phyloP scores from a whole-genome alignment of 345 rosid genomes.

The Xanthoceras sorbifolium region DNA sequence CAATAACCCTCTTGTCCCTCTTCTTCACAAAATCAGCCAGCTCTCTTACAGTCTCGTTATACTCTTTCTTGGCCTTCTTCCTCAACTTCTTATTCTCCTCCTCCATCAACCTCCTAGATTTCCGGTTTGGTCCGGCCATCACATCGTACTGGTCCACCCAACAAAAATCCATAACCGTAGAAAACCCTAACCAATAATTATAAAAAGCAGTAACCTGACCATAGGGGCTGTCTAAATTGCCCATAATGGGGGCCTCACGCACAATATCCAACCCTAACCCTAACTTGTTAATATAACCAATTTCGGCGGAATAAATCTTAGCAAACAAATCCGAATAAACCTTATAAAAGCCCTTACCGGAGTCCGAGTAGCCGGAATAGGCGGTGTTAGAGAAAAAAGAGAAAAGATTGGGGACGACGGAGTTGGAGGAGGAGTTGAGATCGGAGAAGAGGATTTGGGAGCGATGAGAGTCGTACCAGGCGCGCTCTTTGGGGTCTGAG shows the following conservation, averaged over 20 bases:
- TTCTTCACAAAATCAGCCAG: conserved; percentile 87
- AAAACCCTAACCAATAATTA: conserved; percentile 78
- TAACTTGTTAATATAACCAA: conserved; percentile 57
- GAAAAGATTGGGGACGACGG: conserved; percentile 64
- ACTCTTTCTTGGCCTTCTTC: conserved; percentile 81
- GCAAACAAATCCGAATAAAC: conserved; percentile 74
- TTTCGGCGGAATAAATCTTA: conserved; percentile 60
- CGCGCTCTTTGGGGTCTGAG: conserved; percentile 87
- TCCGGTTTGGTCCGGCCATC: conserved; percentile 68
- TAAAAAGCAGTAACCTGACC: conserved; percentile 84
- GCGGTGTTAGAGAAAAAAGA: conserved; percentile 77
- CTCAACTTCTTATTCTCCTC: conserved; percentile 92
- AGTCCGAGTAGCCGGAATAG: conserved; percentile 65
- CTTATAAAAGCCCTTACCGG: conserved; percentile 81
- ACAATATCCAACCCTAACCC: conserved; percentile 59
- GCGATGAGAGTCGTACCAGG: conserved; percentile 96
- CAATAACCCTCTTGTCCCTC: conserved; percentile 91
- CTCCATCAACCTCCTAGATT: conserved; percentile 85
- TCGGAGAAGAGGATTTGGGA: conserved; percentile 91
- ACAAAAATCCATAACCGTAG: conserved; percentile 82
- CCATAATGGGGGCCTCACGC: conserved; percentile 84
- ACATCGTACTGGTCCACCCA: conserved; percentile 85
- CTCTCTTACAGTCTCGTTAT: conserved; percentile 77
- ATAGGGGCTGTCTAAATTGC: conserved; percentile 76
- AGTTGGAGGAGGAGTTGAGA: conserved; percentile 37